Percentiles rank a stretch among this genome's conserved stretches.
These are phyloP conservation scores for Zopfochytrium polystomum DNA, from an alignment of 371 early-diverging fungal species.

Conservation along the genomic window DNA sequence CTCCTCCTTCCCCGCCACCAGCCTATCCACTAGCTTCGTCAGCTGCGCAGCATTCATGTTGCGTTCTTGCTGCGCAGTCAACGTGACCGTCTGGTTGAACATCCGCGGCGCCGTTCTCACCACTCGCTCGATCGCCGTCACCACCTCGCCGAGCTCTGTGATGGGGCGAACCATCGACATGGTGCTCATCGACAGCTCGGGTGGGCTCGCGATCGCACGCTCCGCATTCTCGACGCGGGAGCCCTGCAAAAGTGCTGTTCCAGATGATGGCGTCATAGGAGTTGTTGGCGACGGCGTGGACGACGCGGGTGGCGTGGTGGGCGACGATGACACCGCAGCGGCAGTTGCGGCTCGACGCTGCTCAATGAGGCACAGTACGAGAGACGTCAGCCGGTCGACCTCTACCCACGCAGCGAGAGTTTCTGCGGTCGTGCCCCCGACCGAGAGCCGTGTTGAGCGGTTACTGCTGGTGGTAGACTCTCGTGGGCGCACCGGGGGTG, in stretches of 20 bases:
- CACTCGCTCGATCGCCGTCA: conserved; percentile 34
- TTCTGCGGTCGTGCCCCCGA: no score
- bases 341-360: conserved; percentile 17
- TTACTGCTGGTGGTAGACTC: conserved; percentile 2
- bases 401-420: conserved; percentile 29
- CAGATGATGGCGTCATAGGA: no score
- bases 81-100: conserved; percentile 25
- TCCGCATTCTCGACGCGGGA: no score
- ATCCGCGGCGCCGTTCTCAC: conserved; percentile 27
- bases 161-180: no score
- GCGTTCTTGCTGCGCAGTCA: conserved; percentile 29
- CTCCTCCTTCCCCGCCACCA: conserved; percentile 29
- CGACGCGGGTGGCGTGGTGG: not conserved
- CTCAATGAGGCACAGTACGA: conserved; percentile 25
- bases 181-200: no score
- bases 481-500: not conserved
- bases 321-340: not conserved
- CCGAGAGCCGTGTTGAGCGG: no score
- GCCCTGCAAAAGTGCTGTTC: no score
- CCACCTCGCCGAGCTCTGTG: conserved; percentile 25
- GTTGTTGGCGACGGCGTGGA: not conserved
- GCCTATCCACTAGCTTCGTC: conserved; percentile 28
- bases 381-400: conserved; percentile 32
- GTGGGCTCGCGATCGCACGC: no score
- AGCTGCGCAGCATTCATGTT: conserved; percentile 34